phyloP scores from a whole-genome alignment of 257 asterid species.

The Solanum arcanum region DNA sequence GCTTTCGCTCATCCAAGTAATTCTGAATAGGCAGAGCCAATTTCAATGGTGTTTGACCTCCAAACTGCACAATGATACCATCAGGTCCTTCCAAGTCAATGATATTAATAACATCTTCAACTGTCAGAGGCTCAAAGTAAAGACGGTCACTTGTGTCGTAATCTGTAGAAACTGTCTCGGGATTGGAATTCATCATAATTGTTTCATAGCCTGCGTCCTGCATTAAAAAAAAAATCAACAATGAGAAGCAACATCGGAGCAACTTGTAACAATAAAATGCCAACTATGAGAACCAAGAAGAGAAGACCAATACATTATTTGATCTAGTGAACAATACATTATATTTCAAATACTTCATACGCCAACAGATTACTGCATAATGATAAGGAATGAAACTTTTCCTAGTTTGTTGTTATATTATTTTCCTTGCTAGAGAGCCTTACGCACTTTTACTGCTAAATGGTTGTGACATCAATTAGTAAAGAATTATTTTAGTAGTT shows the following conservation, averaged over 20 bases:
- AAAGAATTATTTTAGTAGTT: not conserved
- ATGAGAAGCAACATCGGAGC: not conserved
- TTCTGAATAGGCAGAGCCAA: slow-evolving; percentile 76
- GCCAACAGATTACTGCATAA: not conserved
- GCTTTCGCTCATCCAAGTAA: slow-evolving; percentile 54
- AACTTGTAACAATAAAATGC: not conserved
- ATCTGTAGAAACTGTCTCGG: slow-evolving; percentile 94
- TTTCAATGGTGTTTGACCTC: slow-evolving; percentile 95
- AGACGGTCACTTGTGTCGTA: slow-evolving; percentile 96
- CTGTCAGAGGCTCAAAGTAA: slow-evolving; percentile 93
- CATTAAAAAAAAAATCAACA: slow-evolving; percentile 1
- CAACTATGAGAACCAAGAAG: not conserved
- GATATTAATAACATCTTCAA: slow-evolving; percentile 83
- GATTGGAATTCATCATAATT: slow-evolving; percentile 98
- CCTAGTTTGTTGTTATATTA: not conserved
- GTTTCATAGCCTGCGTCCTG: slow-evolving; percentile 95
- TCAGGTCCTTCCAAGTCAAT: slow-evolving; percentile 94
- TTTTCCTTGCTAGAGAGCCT: not conserved
- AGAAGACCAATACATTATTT: not conserved
- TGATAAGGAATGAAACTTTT: not conserved
- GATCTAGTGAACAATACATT: not conserved
- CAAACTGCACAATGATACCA: slow-evolving; percentile 96
- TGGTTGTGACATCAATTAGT: not conserved
- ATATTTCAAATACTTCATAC: not conserved
- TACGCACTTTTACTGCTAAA: not conserved